Evolutionary conservation across 2,329 filamentous ascomycete genomes (phyloP).

Genomic region (Escovopsis sp.): DNA sequence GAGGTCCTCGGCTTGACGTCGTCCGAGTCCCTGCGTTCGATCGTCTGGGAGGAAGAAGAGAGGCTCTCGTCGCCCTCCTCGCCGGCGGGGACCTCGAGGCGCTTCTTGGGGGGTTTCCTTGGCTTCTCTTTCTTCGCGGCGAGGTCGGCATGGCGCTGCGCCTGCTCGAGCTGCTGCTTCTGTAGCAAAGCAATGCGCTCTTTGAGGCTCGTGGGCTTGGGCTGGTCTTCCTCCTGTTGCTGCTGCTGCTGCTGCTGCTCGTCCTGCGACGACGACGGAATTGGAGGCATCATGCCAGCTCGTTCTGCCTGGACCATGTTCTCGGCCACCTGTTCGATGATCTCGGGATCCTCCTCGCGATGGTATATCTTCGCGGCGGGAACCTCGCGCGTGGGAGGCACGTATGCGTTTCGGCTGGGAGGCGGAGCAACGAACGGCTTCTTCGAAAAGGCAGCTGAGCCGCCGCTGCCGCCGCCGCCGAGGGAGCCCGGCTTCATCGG

Average conservation of each 20-base stretch:
- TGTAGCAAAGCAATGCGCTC: slow-evolving; percentile 90
- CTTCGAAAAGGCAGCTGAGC: slow-evolving; percentile 61
- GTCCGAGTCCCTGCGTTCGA: slow-evolving; percentile 32
- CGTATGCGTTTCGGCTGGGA: slow-evolving; percentile 79
- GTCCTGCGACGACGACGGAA: slow-evolving; percentile 31
- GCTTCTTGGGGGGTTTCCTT: slow-evolving; percentile 56
- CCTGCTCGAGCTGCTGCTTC: slow-evolving; percentile 84
- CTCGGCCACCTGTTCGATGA: slow-evolving; percentile 50
- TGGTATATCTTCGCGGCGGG: slow-evolving; percentile 64
- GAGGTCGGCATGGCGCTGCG: slow-evolving; percentile 64
- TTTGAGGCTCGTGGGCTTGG: slow-evolving; percentile 85
- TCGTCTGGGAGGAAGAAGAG: slow-evolving; percentile 11
- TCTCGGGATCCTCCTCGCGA: slow-evolving; percentile 72
- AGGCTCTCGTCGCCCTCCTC: slow-evolving; percentile 13
- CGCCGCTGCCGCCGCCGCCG: slow-evolving; percentile 28
- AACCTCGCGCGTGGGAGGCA: slow-evolving; percentile 59
- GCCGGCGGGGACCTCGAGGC: slow-evolving; percentile 27
- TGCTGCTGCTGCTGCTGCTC: slow-evolving; percentile 51
- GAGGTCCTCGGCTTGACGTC: slow-evolving; percentile 33
- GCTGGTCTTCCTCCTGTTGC: slow-evolving; percentile 56
- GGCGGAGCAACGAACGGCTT: slow-evolving; percentile 95
- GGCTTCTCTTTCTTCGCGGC: slow-evolving; percentile 75
- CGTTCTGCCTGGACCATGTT: slow-evolving; percentile 51
- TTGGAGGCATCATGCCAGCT: slow-evolving; percentile 41
- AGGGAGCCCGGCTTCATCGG: slow-evolving; percentile 71